phyloP scores from a whole-genome alignment of 2,329 filamentous ascomycete species.

The Cylindrodendrum hubeiense region DNA sequence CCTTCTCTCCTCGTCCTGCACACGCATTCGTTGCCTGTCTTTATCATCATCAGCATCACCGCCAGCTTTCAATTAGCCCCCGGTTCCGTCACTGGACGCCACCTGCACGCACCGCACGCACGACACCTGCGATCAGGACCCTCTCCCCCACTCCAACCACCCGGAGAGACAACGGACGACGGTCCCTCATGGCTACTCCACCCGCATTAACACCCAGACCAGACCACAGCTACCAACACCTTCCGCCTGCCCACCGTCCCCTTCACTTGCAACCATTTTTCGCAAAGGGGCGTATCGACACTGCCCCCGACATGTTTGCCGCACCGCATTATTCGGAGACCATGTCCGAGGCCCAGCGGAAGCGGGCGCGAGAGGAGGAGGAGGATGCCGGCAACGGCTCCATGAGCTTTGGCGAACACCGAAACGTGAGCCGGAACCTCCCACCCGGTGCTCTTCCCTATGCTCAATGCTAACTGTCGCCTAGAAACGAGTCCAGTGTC shows the following conservation, averaged over 20 bases:
- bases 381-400: slow-evolving; percentile 53
- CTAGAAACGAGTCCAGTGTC: slow-evolving; percentile 67
- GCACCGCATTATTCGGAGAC: slow-evolving; percentile 48
- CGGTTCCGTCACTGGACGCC: background rate
- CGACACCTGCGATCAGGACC: slow-evolving; percentile 22
- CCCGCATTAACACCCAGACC: slow-evolving; percentile 42
- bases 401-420: slow-evolving; percentile 63
- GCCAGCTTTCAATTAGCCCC: slow-evolving; percentile 2
- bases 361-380: slow-evolving; percentile 62
- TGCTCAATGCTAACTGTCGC: slow-evolving; percentile 31
- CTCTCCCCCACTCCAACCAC: slow-evolving; percentile 28
- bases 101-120: slow-evolving; percentile 9
- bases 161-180: slow-evolving; percentile 16
- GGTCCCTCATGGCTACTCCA: slow-evolving; percentile 36
- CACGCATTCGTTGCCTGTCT: background rate
- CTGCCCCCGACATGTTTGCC: slow-evolving; percentile 52
- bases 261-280: slow-evolving; percentile 9
- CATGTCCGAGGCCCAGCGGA: slow-evolving; percentile 53
- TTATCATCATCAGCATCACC: background rate
- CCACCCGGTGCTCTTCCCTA: background rate
- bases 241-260: slow-evolving; percentile 21
- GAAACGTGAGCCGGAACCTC: slow-evolving; percentile 57
- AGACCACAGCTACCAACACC: slow-evolving; percentile 33
- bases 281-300: slow-evolving; percentile 9
- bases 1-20: background rate